Base-by-base conservation (phyloP, 2,329 filamentous ascomycete genomes). In the Falciphora oryzae region DNA sequence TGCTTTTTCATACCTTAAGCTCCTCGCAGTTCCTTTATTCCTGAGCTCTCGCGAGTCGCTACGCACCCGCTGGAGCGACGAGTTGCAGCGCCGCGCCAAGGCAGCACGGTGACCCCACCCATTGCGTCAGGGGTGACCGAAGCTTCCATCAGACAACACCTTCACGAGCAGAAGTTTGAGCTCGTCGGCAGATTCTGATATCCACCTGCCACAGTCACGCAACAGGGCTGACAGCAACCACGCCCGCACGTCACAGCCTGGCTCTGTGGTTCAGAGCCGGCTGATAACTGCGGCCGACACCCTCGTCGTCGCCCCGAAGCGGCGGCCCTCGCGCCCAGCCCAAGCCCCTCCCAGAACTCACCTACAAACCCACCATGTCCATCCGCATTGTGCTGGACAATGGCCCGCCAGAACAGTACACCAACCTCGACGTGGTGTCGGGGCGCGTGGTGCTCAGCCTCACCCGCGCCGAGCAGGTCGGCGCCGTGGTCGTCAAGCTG, bases 401-500 rank as follows among this genome's bases (percentile, higher is more conserved):
- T 44, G 82, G 86, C 70, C 83, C 83, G 62, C 87, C 87, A 68
- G 83, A 87, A 69, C 89, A 90, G 79, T 92, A 89, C 76, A 94
- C 91, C 63, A 94, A 94, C 73, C 86, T 93, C 70, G 91, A 94
- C 75, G 78, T 84, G 67, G 83, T 95, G 66, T 82, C 80, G 35
- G 91, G 91, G 64, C 81, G 82, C 66, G 77, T 89, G 32, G 72
- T 86, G 62, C 75, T 89, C 35, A 74, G 71, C 27, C 76, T 89
- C 68, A 86, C 83, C 63, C 89, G 88, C 68, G 78, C 90, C 64
- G 91, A 94, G 74, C 81, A 84, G 65, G 82, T 94, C 62, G 85
- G 86, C 61, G 89, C 87, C 63, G 88, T 95, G 67, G 81, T 92
- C 53, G 90, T 94, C 71, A 95, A 95, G 79, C 85, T 95, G 38